phyloP scores from a whole-genome alignment of 371 early-diverging fungal species.

The Mucor velutinosus region DNA sequence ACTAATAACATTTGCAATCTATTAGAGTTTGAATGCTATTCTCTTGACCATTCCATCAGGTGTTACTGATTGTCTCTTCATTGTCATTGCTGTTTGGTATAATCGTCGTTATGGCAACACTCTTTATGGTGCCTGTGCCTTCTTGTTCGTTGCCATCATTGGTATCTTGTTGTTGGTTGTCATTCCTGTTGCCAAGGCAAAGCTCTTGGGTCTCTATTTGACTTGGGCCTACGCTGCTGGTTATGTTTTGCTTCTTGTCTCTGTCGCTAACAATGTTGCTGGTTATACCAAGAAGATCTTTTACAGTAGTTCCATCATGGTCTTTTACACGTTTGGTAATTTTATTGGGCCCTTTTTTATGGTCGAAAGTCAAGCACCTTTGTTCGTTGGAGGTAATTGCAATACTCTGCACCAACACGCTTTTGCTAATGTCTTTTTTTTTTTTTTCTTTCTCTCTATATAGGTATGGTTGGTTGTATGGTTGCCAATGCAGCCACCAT shows the following conservation, averaged over 20 bases:
- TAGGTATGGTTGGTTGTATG: constrained; percentile 19
- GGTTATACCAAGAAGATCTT: constrained; percentile 49
- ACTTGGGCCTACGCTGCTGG: constrained; percentile 33
- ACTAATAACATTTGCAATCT: neutral
- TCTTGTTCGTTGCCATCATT: constrained; percentile 29
- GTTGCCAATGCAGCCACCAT: constrained; percentile 28
- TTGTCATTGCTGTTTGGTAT: constrained; percentile 36
- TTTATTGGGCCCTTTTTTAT: constrained; percentile 45
- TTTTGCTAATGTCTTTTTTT: too few species aligned
- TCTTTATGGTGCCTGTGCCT: constrained; percentile 27
- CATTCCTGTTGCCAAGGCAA: constrained; percentile 39
- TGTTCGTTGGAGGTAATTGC: constrained; percentile 32
- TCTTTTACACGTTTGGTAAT: constrained; percentile 36
- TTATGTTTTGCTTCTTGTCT: constrained; percentile 12
- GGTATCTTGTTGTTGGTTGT: constrained; percentile 41
- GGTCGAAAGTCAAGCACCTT: constrained; percentile 26
- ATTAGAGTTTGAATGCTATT: constrained; percentile 38
- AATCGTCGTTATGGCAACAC: constrained; percentile 40
- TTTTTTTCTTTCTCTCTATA: too few species aligned
- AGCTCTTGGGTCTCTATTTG: constrained; percentile 37
- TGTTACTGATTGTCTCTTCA: constrained; percentile 31
- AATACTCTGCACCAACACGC: too few species aligned
- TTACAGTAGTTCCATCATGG: constrained; percentile 28
- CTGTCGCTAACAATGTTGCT: constrained; percentile 30
- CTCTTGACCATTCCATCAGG: constrained; percentile 44